Evolutionary conservation across 2,329 filamentous ascomycete species (phyloP), one percentile per base, ranked within the genome.

Genomic region (Gremmenia infestans): DNA sequence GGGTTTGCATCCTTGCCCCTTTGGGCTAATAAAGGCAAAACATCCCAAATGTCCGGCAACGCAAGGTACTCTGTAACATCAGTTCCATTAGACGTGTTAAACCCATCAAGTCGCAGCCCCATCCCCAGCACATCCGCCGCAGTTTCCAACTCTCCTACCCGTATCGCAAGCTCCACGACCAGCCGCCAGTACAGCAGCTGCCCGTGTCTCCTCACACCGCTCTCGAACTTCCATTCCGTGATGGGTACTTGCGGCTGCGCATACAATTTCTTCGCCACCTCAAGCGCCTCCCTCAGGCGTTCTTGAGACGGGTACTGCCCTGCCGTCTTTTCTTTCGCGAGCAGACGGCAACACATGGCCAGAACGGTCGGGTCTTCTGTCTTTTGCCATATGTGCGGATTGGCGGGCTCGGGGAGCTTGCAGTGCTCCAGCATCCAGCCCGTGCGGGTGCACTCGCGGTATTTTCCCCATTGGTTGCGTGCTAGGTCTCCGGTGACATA

Each of bases 11-110:
- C 48, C 19, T 57, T 59, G 4, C 55, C 58, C 12, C 48, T 32
- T 23, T 54, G 22, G 4, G 55, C 53, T 35, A 62, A 36, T 8
- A 62, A 28, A 7, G 57, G 57, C 46, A 62, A 48, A 39, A 60
- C 58, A 42, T 60, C 53, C 49, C 53, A 60, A 40, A 62, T 58
- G 19, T 55, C 58, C 17, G 58, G 58, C 42, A 62, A 9, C 17
- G 53, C 25, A 17, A 61, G 50, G 46, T 53, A 60, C 12, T 50
- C 23, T 11, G 52, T 39, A 40, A 60, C 50, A 12, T 39, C 45
- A n/a, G 42, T 46, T 4, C 51, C 59, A 37, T 45, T 23, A 6
- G 2, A 40, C 14, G 5, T 5, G 19, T n/a, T 42, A 32, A 61
- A 57, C 8, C 59, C 56, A 48, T 61, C 59, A 9, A 50, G 3